Conservation (phyloP, 169 alveolate species). For the Plasmodium relictum region DNA sequence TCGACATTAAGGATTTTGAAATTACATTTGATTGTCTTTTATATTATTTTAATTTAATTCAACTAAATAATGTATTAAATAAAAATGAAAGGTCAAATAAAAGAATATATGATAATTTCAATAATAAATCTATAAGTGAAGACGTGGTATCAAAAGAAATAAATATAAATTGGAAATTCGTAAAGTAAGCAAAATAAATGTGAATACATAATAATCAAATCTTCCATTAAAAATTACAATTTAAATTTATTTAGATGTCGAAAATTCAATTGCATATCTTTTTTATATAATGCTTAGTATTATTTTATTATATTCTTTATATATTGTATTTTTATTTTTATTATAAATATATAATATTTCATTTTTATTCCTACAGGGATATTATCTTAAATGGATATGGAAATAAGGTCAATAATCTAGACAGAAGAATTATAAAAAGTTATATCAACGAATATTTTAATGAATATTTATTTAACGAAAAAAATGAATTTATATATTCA, state of each 20-base stretch:
- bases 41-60: slow-evolving; percentile 32
- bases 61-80: slow-evolving; percentile 7
- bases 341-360: too few relatives aligned
- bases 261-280: too few relatives aligned
- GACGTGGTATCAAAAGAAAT: background rate
- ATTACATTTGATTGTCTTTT: slow-evolving; percentile 52
- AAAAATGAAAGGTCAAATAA: background rate
- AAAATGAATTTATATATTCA: slow-evolving; percentile 59
- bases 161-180: slow-evolving; percentile 57
- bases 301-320: too few relatives aligned
- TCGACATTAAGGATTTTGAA: slow-evolving; percentile 62
- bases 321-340: background rate
- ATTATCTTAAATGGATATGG: slow-evolving; percentile 68
- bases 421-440: slow-evolving; percentile 65
- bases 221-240: background rate
- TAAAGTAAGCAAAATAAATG: slow-evolving; percentile 22
- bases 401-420: slow-evolving; percentile 20
- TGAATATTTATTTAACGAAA: slow-evolving; percentile 68
- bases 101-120: background rate
- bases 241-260: too few relatives aligned
- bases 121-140: background rate
- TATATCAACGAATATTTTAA: slow-evolving; percentile 68
- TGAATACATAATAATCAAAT: too few relatives aligned
- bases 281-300: too few relatives aligned
- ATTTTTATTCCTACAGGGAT: slow-evolving; percentile 9